phyloP scores from a whole-genome alignment of 2,329 filamentous ascomycete genomes.

The Sporothrix inflata region DNA sequence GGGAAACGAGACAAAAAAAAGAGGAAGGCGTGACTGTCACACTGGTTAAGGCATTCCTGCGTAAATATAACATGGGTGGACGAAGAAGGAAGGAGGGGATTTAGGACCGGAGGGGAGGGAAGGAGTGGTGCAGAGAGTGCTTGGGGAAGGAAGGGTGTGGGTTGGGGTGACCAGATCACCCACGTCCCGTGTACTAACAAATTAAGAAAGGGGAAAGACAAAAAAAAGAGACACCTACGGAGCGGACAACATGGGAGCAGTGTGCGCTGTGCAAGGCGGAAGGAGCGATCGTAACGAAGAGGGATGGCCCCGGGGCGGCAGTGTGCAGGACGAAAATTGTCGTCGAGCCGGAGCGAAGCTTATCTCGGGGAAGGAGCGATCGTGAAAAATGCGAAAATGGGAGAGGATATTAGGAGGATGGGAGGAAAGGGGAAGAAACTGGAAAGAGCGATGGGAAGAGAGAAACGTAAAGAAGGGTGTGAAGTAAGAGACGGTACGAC shows the following conservation, averaged over 20 bases:
- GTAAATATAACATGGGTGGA: conserved; percentile 4
- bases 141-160: neutral
- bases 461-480: neutral
- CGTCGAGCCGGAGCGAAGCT: neutral
- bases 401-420: neutral
- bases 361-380: conserved; percentile 14
- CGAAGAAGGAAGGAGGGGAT: conserved; percentile 17
- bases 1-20: neutral
- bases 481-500: neutral
- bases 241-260: neutral
- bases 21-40: neutral
- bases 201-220: neutral
- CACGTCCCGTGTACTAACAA: neutral
- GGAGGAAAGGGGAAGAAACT: neutral
- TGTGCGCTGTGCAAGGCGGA: neutral
- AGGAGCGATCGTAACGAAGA: neutral
- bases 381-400: neutral
- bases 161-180: neutral
- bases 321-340: neutral
- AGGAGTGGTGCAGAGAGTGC: neutral
- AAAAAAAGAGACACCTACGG: neutral
- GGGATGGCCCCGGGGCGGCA: neutral
- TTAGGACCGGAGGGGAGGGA: neutral
- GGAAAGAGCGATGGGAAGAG: neutral
- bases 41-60: neutral